Percentiles rank a stretch among this genome's conserved stretches.
Evolutionary conservation across 495 filamentous ascomycete genomes (phyloP).

Genomic region (Trichoderma asperelloides): DNA sequence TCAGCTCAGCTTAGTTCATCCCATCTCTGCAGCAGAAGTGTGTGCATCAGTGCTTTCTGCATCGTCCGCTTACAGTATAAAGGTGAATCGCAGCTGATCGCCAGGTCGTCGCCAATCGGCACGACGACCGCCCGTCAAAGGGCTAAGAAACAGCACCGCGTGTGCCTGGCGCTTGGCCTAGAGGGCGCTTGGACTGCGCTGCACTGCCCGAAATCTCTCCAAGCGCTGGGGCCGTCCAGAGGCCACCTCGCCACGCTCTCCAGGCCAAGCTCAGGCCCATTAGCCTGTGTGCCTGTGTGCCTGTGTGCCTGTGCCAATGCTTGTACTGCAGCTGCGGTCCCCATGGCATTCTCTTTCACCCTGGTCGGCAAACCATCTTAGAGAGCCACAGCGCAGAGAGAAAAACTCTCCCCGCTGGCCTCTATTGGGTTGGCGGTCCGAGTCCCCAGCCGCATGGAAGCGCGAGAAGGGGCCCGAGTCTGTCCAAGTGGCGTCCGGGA

Average conservation of each 20-base stretch:
- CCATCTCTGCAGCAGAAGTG: neutral
- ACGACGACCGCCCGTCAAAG: neutral
- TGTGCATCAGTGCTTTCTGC: neutral
- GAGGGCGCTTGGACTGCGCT: neutral
- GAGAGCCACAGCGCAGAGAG: too few species aligned
- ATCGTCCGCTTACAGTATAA: neutral
- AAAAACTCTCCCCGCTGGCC: neutral
- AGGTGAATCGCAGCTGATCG: constrained; percentile 1
- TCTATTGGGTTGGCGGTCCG: neutral
- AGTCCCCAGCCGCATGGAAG: neutral
- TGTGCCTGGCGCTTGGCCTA: neutral
- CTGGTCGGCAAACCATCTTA: too few species aligned
- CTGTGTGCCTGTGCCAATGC: neutral
- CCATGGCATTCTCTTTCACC: too few species aligned
- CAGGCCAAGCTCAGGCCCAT: neutral
- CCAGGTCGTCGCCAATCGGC: constrained; percentile 3
- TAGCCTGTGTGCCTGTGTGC: neutral
- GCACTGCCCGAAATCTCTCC: neutral
- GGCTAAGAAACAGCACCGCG: neutral
- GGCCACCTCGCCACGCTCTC: neutral
- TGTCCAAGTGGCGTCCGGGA: neutral
- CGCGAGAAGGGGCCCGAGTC: neutral
- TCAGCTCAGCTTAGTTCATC: neutral
- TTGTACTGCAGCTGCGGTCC: neutral
- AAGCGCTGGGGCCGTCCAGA: neutral